A percentile compares a stretch with the other conserved stretches of the same genome.
These are phyloP conservation scores for Dalbergia cultrata DNA, from an alignment of 306 rosid species.

Conservation along the genomic window DNA sequence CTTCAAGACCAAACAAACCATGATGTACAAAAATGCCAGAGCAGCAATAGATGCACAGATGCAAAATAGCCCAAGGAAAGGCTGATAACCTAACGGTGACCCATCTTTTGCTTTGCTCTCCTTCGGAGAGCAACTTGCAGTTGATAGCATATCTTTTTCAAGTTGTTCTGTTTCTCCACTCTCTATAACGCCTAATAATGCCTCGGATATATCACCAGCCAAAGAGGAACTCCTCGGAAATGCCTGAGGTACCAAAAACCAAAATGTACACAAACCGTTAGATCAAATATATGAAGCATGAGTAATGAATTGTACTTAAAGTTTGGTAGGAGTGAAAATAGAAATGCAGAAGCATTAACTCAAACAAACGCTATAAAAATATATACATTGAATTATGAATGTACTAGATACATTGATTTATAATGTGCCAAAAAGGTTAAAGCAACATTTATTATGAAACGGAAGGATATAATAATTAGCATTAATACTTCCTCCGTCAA, in stretches of 20 bases:
- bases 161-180: constrained; percentile 40
- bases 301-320: not conserved
- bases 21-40: constrained; percentile 28
- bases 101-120: not conserved
- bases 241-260: not conserved
- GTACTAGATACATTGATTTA: no score
- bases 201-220: constrained; percentile 42
- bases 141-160: constrained; percentile 39
- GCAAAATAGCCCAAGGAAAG: constrained; percentile 42
- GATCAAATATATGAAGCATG: not conserved
- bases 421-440: no score
- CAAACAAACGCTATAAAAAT: no score
- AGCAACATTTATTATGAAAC: no score
- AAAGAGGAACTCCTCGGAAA: constrained; percentile 36
- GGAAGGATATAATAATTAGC: not conserved
- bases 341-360: not conserved
- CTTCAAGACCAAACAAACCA: constrained; percentile 17
- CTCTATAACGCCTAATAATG: constrained; percentile 43
- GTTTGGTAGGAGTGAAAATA: constrained; percentile 34
- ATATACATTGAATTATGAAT: no score
- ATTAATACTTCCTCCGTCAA: not conserved
- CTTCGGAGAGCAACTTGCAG: not conserved
- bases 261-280: constrained; percentile 13
- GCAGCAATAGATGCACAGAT: constrained; percentile 26
- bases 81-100: constrained; percentile 24